phyloP scores from a whole-genome alignment of 164 flowering plant species.

The Warburgia ugandensis region DNA sequence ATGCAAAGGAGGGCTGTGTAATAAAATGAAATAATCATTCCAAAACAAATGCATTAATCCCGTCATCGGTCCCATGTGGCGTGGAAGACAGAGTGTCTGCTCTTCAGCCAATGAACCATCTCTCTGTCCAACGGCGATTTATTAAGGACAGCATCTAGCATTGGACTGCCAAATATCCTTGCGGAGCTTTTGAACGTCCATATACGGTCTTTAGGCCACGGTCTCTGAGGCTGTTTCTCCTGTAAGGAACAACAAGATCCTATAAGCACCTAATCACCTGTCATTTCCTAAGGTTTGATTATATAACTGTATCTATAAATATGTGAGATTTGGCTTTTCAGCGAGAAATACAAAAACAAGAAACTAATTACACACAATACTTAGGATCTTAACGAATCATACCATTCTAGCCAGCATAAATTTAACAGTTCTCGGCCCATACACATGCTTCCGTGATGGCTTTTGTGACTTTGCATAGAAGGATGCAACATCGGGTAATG shows the following conservation, averaged over 20 bases:
- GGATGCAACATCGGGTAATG: conserved; percentile 72
- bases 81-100: conserved; percentile 58
- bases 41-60: conserved; percentile 24
- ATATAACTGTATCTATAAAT: neutral
- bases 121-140: conserved; percentile 59
- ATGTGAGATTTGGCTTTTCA: neutral
- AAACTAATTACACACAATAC: neutral
- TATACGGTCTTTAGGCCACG: conserved; percentile 85
- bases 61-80: conserved; percentile 54
- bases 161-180: conserved; percentile 78
- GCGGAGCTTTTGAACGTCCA: conserved; percentile 66
- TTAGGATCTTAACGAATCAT: conserved; percentile 11
- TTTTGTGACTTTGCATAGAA: conserved; percentile 78
- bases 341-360: neutral
- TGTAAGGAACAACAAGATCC: conserved; percentile 17
- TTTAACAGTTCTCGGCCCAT: conserved; percentile 70
- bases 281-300: neutral
- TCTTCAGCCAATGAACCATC: conserved; percentile 87
- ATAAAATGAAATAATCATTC: conserved; percentile 35
- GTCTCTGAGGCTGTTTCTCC: conserved; percentile 87
- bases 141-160: conserved; percentile 64
- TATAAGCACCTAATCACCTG: neutral
- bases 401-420: conserved; percentile 88
- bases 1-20: conserved; percentile 23
- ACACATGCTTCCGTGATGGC: conserved; percentile 61